Conservation (phyloP, 805 yeast genomes). For the Metschnikowia noctiluminum region DNA sequence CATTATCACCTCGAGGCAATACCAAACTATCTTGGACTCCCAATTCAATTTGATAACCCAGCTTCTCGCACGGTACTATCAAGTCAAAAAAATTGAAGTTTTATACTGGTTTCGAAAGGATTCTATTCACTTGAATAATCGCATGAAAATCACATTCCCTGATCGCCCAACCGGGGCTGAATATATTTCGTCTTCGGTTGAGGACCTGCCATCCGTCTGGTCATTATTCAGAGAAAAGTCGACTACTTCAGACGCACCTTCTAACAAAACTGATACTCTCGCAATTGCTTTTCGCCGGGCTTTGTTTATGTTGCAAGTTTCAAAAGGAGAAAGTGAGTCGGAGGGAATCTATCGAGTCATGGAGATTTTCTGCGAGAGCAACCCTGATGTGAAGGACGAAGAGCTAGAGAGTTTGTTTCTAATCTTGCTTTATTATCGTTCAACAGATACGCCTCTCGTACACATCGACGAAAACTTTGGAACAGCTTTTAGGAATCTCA, state of each 20-base stretch:
- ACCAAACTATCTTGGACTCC: slow-evolving; percentile 53
- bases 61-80: slow-evolving; percentile 79
- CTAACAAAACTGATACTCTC: slow-evolving; percentile 2
- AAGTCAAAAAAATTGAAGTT: slow-evolving; percentile 60
- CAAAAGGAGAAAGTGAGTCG: slow-evolving; percentile 28
- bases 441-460: slow-evolving; percentile 1
- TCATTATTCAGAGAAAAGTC: slow-evolving; percentile 11
- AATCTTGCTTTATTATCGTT: slow-evolving; percentile 40
- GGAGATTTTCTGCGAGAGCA: slow-evolving; percentile 24
- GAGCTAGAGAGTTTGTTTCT: slow-evolving; percentile 43
- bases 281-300: slow-evolving; percentile 35
- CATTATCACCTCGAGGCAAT: slow-evolving; percentile 45
- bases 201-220: not conserved
- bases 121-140: slow-evolving; percentile 44
- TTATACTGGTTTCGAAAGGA: slow-evolving; percentile 53
- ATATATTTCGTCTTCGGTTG: not conserved
- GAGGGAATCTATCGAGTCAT: slow-evolving; percentile 48
- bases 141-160: slow-evolving; percentile 42
- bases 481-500: not conserved
- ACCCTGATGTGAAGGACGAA: slow-evolving; percentile 15
- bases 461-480: not conserved
- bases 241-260: not conserved
- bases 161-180: not conserved
- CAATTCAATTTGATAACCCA: slow-evolving; percentile 67
- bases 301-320: slow-evolving; percentile 49